These are phyloP conservation scores for Xeromyces bisporus DNA, from an alignment of 495 filamentous ascomycete species.

Conservation along the genomic window DNA sequence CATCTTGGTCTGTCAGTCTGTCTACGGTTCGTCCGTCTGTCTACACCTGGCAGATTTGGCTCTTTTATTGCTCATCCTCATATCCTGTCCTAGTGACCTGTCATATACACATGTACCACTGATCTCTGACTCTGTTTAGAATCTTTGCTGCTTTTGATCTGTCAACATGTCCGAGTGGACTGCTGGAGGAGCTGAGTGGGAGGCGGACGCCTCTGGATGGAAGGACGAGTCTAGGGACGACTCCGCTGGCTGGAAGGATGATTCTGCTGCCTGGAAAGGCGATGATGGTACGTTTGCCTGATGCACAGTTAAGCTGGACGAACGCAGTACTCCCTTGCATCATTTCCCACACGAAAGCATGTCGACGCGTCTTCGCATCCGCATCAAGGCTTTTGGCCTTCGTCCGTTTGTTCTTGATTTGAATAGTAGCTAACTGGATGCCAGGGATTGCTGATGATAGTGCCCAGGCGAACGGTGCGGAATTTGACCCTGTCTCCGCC, in stretches of 20 bases:
- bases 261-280: neutral
- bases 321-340: neutral
- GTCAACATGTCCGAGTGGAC: neutral
- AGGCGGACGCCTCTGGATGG: neutral
- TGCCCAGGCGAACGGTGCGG: too few species aligned
- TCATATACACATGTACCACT: neutral
- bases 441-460: constrained; percentile 5
- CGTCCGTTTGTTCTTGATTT: neutral
- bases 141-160: neutral
- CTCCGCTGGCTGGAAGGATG: neutral
- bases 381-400: neutral
- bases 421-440: neutral
- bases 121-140: neutral
- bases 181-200: neutral
- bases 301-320: neutral
- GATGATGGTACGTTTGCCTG: neutral
- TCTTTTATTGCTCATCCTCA: neutral
- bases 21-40: neutral
- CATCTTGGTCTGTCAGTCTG: neutral
- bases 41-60: neutral
- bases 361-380: neutral
- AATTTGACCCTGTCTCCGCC: neutral
- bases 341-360: neutral
- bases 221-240: neutral
- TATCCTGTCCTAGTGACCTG: neutral